Conservation (phyloP, 257 asterid species). For the Solanum medicagineum region DNA sequence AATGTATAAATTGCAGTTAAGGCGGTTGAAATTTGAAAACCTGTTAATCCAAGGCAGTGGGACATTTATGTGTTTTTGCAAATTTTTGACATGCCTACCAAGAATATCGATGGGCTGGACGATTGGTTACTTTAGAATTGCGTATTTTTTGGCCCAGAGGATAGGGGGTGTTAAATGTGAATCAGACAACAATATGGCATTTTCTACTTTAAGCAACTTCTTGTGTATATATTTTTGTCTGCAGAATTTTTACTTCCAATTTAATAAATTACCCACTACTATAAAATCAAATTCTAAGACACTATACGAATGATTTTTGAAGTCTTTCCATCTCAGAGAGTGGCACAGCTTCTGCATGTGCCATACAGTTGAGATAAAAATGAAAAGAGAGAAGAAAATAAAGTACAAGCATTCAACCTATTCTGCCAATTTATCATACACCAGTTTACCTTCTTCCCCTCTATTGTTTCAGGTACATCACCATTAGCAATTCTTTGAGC, state of each 20-base stretch:
- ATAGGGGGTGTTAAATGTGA: not conserved
- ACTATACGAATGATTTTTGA: not conserved
- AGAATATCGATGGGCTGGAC: not conserved
- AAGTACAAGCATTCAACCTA: not conserved
- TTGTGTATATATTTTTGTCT: not conserved
- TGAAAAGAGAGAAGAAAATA: not conserved
- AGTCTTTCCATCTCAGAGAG: not conserved
- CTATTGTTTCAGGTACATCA: slow-evolving; percentile 21
- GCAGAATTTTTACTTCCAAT: not conserved
- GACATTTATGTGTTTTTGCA: not conserved
- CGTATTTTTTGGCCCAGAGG: not conserved
- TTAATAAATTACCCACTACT: not conserved
- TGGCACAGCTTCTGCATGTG: not conserved
- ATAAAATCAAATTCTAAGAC: not conserved
- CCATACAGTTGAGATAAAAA: not conserved
- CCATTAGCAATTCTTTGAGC: slow-evolving; percentile 18
- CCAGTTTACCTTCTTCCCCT: slow-evolving; percentile 18
- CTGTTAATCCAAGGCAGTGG: not conserved
- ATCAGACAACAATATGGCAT: not conserved
- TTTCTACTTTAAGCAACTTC: not conserved
- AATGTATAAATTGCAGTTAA: not conserved
- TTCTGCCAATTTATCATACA: not conserved
- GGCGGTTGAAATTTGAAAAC: not conserved
- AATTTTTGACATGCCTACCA: not conserved
- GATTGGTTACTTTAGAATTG: not conserved